Conservation (phyloP, 2,329 filamentous ascomycete species). For the Aspergillus costaricaensis region DNA sequence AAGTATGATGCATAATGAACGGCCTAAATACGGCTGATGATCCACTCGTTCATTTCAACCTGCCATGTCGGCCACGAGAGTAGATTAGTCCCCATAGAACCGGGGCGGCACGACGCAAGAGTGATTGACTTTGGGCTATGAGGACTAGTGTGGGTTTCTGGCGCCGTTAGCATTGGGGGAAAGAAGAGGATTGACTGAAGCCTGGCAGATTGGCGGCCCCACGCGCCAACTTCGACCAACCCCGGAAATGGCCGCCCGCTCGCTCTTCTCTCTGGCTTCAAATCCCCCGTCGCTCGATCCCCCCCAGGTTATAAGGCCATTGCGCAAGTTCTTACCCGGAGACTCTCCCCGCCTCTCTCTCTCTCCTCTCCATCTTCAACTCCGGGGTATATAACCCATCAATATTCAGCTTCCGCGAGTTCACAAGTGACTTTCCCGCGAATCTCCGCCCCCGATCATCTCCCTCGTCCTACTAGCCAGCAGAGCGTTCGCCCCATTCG, state of each 20-base stretch:
- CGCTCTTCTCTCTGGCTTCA: conserved; percentile 1
- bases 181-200: neutral
- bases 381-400: neutral
- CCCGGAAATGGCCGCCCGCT: conserved; percentile 5
- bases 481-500: neutral
- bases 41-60: neutral
- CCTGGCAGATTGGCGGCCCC: conserved; percentile 2
- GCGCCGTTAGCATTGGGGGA: neutral
- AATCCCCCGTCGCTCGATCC: neutral
- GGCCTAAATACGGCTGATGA: neutral
- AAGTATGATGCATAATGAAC: neutral
- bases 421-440: neutral
- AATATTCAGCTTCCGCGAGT: neutral
- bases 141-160: neutral
- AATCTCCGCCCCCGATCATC: neutral
- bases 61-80: neutral
- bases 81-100: neutral
- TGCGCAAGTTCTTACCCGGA: neutral
- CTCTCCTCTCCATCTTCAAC: neutral
- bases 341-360: neutral
- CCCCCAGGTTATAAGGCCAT: neutral
- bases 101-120: neutral
- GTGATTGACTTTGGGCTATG: neutral
- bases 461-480: neutral
- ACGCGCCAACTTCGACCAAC: conserved; percentile 3